These are phyloP conservation scores for Phytophthora sp. DNA, from an alignment of 352 stramenopile genomes.

Conservation along the genomic window DNA sequence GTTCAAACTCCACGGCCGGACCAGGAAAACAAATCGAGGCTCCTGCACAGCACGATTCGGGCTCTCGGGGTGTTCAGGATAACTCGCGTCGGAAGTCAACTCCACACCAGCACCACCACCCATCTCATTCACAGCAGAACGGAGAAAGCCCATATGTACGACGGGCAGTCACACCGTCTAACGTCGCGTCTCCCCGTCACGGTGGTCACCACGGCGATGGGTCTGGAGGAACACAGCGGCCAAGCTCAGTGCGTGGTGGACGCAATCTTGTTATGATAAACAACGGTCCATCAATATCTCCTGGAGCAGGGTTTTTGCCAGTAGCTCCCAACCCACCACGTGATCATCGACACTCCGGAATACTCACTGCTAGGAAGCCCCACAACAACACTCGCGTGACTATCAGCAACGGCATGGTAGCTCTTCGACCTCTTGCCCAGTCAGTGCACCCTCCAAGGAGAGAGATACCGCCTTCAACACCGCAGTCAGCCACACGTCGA, in stretches of 20 bases:
- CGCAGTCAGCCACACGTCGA: conserved; percentile 13
- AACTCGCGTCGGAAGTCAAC: conserved; percentile 14
- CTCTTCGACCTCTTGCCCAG: conserved; percentile 28
- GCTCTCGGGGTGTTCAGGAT: conserved; percentile 7
- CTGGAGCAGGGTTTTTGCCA: conserved; percentile 14
- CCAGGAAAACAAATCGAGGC: conserved; percentile 5
- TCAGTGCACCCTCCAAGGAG: conserved; percentile 24
- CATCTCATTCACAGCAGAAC: conserved; percentile 15
- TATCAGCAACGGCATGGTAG: conserved; percentile 30
- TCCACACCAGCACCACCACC: conserved; percentile 11
- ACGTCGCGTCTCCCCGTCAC: conserved; percentile 4
- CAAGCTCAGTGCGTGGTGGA: conserved; percentile 54
- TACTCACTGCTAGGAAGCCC: conserved; percentile 18
- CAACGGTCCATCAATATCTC: conserved; percentile 16
- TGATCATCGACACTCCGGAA: conserved; percentile 24
- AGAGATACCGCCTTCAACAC: conserved; percentile 18
- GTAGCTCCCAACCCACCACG: conserved; percentile 30
- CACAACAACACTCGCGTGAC: conserved; percentile 23
- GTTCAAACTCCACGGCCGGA: conserved; percentile 1
- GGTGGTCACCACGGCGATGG: not conserved
- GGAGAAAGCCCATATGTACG: conserved; percentile 13
- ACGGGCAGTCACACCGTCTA: conserved; percentile 17
- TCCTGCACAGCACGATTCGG: conserved; percentile 5
- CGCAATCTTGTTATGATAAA: conserved; percentile 54
- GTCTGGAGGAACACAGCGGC: conserved; percentile 22